Base-by-base conservation (phyloP, 2,329 filamentous ascomycete species). In the Volutella citrinella region DNA sequence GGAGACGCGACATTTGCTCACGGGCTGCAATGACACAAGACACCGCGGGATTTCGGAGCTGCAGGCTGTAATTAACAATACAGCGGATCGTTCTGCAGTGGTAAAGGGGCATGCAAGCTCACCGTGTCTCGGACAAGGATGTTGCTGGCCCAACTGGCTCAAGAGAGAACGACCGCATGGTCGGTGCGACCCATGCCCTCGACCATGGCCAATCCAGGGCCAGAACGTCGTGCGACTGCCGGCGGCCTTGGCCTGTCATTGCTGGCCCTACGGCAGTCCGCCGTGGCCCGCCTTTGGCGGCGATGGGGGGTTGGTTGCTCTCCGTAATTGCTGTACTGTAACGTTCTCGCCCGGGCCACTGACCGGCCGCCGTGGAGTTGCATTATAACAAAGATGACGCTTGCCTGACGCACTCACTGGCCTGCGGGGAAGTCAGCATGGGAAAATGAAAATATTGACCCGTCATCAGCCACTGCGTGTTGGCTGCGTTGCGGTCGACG, bases 101-200 rank as follows among this genome's bases (percentile, higher is more conserved):
- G 34, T 50, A 45, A 54, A 54, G 51, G 51, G 51, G 51, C 30
- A 51, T 46, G 51, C 51, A 53, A 45, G 46, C 41, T 50, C 44
- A 49, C 50, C 30, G 36, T 49, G 46, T 44, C 45, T 45, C 14
- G 39, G 37, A 49, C 47, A 27, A 34, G 49, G 49, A 40, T 51
- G 19, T 39, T 43, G 43, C 33, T 36, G 32, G 40, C n/a, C n/a
- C n/a, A n/a, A n/a, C 38, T 36, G 43, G 32, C 28, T 40, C 32
- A n/a, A n/a, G n/a, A n/a, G 25, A 34, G 32, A 52, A 39, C 46
- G 45, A 52, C 49, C 45, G 42, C 34, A 23, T 53, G 45, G 49
- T 48, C 45, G 47, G 49, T 53, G 49, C 43, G 43, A 49, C 33
- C 49, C 49, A 51, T 53, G 49, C 36, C 38, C 36, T 22, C 26